Evolutionary conservation across 2,329 filamentous ascomycete species (phyloP).

Genomic region (Periconia macrospinosa): DNA sequence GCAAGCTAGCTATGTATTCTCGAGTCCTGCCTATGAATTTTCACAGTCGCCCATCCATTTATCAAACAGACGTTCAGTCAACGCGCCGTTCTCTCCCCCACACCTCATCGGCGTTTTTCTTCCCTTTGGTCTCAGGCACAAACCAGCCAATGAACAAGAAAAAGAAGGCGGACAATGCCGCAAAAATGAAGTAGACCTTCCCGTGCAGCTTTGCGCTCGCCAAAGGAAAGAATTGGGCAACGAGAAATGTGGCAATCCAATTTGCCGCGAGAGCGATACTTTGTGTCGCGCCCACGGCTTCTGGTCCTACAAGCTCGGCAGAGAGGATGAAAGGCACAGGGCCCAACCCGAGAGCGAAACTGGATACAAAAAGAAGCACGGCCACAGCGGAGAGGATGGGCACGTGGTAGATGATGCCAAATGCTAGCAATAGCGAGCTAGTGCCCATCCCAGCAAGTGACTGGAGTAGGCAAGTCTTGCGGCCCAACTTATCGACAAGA

Average conservation of each 20-base stretch:
- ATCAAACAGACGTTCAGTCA: conserved; percentile 14
- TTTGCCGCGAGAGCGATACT: conserved; percentile 85
- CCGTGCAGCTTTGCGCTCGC: conserved; percentile 78
- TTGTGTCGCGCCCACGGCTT: conserved; percentile 89
- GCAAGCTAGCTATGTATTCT: background rate
- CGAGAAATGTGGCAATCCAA: conserved; percentile 86
- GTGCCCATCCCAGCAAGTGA: conserved; percentile 84
- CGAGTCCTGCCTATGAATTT: background rate
- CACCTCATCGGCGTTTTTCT: conserved; percentile 82
- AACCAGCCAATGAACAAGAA: conserved; percentile 70
- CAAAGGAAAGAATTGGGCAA: conserved; percentile 93
- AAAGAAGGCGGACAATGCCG: conserved; percentile 69
- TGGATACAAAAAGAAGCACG: conserved; percentile 82
- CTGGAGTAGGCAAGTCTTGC: conserved; percentile 80
- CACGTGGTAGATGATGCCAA: conserved; percentile 74
- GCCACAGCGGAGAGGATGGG: conserved; percentile 78
- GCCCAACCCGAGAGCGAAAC: conserved; percentile 87
- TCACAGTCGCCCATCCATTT: background rate
- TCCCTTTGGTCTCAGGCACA: conserved; percentile 88
- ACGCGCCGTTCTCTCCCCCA: conserved; percentile 67
- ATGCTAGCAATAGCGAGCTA: conserved; percentile 74
- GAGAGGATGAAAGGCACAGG: conserved; percentile 94
- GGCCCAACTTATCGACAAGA: conserved; percentile 82
- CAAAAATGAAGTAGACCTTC: conserved; percentile 91
- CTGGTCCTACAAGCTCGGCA: conserved; percentile 84